Percentiles rank a stretch among this genome's conserved stretches.
These are phyloP conservation scores for Fragaria nilgerrensis DNA, from an alignment of 306 rosid species.

Conservation along the genomic window DNA sequence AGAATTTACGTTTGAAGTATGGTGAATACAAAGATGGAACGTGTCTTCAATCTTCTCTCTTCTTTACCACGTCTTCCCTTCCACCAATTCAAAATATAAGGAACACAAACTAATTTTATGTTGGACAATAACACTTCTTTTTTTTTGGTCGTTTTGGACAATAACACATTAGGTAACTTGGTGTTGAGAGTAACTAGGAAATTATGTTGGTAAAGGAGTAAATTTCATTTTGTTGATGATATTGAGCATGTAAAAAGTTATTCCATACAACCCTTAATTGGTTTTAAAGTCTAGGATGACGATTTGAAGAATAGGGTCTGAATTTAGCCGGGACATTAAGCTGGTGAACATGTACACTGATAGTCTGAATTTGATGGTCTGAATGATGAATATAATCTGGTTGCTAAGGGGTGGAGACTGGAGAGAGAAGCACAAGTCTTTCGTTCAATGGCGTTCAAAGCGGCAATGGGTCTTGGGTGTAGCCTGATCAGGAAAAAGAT, in stretches of 20 bases:
- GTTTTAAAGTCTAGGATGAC: no score
- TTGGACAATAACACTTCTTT: no score
- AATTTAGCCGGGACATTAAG: neutral
- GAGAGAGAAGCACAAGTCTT: slow-evolving; percentile 20
- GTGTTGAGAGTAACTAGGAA: no score
- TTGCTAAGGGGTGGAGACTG: slow-evolving; percentile 19
- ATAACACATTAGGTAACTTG: no score
- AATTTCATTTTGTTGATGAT: no score
- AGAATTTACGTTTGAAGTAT: neutral
- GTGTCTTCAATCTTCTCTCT: neutral
- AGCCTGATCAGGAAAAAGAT: slow-evolving; percentile 7
- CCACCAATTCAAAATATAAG: neutral
- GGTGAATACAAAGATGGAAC: neutral
- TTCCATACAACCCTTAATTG: no score
- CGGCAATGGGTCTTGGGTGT: slow-evolving; percentile 19
- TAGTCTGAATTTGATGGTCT: neutral
- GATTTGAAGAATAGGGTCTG: no score
- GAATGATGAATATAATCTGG: slow-evolving; percentile 8
- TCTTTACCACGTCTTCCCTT: neutral
- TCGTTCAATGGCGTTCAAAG: slow-evolving; percentile 20
- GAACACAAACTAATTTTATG: no score
- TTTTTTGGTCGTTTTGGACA: no score
- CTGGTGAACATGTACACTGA: slow-evolving; percentile 14
- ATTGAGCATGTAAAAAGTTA: no score
- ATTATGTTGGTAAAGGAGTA: no score